phyloP scores from a whole-genome alignment of 345 rosid species.

The Cardiospermum halicacabum region DNA sequence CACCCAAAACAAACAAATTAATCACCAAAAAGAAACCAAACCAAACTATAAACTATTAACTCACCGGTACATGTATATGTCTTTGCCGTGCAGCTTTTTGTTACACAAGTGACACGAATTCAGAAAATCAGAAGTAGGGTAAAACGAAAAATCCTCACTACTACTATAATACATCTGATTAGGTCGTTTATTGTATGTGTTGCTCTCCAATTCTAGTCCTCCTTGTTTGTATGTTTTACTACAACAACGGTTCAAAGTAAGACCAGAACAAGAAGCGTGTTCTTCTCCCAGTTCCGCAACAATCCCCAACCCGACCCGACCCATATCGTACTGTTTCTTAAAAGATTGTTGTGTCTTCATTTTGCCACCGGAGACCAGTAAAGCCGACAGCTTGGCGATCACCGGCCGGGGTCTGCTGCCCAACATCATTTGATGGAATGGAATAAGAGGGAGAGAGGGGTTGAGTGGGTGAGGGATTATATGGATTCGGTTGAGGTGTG shows the following conservation, averaged over 20 bases:
- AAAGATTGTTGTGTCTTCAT: too few species aligned
- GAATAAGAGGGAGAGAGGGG: background rate
- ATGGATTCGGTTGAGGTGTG: constrained; percentile 10
- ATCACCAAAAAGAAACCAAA: background rate
- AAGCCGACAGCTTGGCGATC: constrained; percentile 65
- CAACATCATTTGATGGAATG: constrained; percentile 31
- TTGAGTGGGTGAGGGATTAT: constrained; percentile 31
- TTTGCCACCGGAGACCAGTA: constrained; percentile 55
- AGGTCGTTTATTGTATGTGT: constrained; percentile 43
- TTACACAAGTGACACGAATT: constrained; percentile 58
- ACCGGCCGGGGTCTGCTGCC: constrained; percentile 64
- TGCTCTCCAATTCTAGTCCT: constrained; percentile 38
- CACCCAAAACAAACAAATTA: background rate
- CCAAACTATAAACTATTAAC: background rate
- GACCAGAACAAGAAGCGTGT: constrained; percentile 22
- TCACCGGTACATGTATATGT: constrained; percentile 88
- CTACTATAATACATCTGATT: constrained; percentile 55
- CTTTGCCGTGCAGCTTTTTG: constrained; percentile 68
- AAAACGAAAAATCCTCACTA: constrained; percentile 22
- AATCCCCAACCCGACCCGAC: constrained; percentile 75
- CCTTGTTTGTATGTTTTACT: constrained; percentile 13
- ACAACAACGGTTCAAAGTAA: constrained; percentile 16
- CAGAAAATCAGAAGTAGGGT: constrained; percentile 52
- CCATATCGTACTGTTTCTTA: constrained; percentile 47
- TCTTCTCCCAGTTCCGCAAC: constrained; percentile 78